A percentile compares a stretch with the other conserved stretches of the same genome.
Conservation (phyloP, 2,329 filamentous ascomycete genomes). For the Neofusicoccum ribis region DNA sequence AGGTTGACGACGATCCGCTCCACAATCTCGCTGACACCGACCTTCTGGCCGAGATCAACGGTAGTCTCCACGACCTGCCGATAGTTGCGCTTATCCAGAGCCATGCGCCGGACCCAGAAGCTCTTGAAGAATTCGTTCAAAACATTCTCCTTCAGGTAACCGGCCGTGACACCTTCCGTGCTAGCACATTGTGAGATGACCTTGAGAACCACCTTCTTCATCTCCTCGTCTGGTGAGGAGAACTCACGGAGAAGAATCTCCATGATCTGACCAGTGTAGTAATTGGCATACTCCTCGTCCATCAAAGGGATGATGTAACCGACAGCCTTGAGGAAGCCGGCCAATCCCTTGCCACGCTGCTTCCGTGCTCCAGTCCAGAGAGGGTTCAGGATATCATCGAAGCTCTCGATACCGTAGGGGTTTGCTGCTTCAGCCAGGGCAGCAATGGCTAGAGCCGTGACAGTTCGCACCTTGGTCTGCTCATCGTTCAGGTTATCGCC, state of each 20-base stretch:
- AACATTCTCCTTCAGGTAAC: constrained; percentile 93
- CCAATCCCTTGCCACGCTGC: constrained; percentile 92
- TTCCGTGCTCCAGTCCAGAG: constrained; percentile 96
- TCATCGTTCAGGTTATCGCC: constrained; percentile 95
- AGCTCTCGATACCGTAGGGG: constrained; percentile 98
- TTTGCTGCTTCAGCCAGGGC: constrained; percentile 94
- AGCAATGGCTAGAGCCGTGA: constrained; percentile 91
- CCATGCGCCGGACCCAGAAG: constrained; percentile 98
- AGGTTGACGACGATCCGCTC: constrained; percentile 92
- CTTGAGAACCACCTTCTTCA: constrained; percentile 99
- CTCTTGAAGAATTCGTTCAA: constrained; percentile 97
- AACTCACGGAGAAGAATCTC: constrained; percentile 96
- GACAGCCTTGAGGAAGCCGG: constrained; percentile 94
- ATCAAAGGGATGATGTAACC: constrained; percentile 98
- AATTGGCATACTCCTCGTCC: constrained; percentile 99
- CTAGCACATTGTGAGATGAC: constrained; percentile 94
- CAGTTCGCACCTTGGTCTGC: constrained; percentile 95
- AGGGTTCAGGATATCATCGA: constrained; percentile 95
- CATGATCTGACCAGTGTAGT: constrained; percentile 99
- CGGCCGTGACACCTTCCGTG: constrained; percentile 91
- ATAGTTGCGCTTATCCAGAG: constrained; percentile 95
- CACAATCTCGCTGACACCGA: constrained; percentile 93
- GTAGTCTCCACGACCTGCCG: constrained; percentile 97
- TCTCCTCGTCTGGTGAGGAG: constrained; percentile 95
- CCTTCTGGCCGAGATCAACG: constrained; percentile 94